Evolutionary conservation across 2,329 filamentous ascomycete species (phyloP), one percentile per base, ranked within the genome.

Genomic region (Penicillium sp.): DNA sequence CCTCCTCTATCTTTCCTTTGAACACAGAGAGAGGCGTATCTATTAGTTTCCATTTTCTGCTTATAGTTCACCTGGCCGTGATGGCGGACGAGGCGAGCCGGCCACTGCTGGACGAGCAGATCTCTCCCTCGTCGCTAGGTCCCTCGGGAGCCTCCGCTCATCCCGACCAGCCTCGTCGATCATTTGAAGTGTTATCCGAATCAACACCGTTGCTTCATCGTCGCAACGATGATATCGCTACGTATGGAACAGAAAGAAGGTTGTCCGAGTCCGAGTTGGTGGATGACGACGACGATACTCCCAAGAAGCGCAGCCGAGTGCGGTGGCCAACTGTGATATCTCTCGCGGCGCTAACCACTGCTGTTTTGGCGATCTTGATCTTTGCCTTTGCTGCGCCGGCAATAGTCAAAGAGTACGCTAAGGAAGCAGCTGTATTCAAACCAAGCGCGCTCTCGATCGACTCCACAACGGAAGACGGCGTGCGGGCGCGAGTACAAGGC

Each of bases 381-480:
- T 79, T 94, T 57, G 91, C 88, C 15, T 96, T 96, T 77, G 84
- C 96, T 55, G 86, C 90, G 0, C 93, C 94, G 1, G 87, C 89
- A 15, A 86, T 89, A 7, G 86, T 96, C 11, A 87, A 96, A 76
- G 85, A 91, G 72, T 99, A 99, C 76, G 91, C 90, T 51, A 89
- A 94, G 76, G 83, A 93, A 74, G 91, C 93, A 3, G 83, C 89
- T 25, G 87, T 94, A 17, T 85, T 99, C 65, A 87, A 93, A 71
- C 91, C 95, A 1, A 92, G 89, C 5, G 90, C 88, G 66, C 78
- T 99, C 20, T 92, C 92, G 1, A 87, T 99, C 60, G 90, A 95
- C 69, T 91, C 90, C 2, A 90, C 97, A 65, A 97, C 92, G 0
- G 72, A 86, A 7, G 83, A 88, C 59, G 94, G 95, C 12, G 85